Evolutionary conservation across 2,329 filamentous ascomycete genomes (phyloP).

Genomic region (Alternaria conjuncta): DNA sequence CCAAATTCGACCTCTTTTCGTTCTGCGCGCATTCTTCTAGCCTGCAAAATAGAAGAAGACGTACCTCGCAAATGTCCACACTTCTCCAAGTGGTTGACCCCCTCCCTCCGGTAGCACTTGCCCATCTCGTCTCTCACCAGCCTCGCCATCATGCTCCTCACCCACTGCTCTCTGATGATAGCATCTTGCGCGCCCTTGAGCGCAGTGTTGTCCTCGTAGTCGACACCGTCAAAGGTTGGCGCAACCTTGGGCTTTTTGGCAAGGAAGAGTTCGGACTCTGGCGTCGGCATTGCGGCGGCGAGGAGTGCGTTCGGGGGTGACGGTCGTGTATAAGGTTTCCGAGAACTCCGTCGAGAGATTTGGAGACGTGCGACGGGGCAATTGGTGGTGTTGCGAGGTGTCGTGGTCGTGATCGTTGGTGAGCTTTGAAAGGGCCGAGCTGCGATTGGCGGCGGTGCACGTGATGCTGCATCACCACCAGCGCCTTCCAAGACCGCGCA

Average conservation of each 20-base stretch:
- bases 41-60: neutral
- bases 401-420: slow-evolving; percentile 12
- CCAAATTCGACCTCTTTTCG: neutral
- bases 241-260: slow-evolving; percentile 83
- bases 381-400: slow-evolving; percentile 19
- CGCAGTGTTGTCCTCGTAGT: slow-evolving; percentile 81
- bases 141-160: slow-evolving; percentile 86
- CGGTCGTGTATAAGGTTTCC: neutral
- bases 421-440: slow-evolving; percentile 19
- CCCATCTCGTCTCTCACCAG: slow-evolving; percentile 81
- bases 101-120: slow-evolving; percentile 85
- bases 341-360: neutral
- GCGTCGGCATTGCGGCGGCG: slow-evolving; percentile 71
- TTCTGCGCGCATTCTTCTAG: neutral
- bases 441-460: slow-evolving; percentile 17
- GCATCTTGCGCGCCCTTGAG: slow-evolving; percentile 85
- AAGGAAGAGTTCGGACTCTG: slow-evolving; percentile 81
- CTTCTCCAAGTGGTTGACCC: slow-evolving; percentile 88
- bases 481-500: neutral
- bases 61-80: slow-evolving; percentile 80
- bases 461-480: slow-evolving; percentile 10
- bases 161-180: slow-evolving; percentile 86
- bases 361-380: slow-evolving; percentile 8
- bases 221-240: slow-evolving; percentile 84
- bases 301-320: neutral